Base-by-base conservation (phyloP, 345 rosid species). In the Populus euphratica region DNA sequence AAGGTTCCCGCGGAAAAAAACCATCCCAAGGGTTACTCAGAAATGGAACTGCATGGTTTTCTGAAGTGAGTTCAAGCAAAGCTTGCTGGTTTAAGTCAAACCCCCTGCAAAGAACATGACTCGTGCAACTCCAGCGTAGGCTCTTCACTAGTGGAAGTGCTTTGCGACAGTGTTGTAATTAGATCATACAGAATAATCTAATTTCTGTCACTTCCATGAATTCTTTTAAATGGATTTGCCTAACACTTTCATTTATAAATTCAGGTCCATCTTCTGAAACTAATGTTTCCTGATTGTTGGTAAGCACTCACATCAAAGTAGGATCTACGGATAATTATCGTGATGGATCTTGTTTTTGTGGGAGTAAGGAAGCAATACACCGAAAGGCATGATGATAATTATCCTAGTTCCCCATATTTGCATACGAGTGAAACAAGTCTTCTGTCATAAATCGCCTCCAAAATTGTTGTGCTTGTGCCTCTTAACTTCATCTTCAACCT, bases 81-180 rank as follows among this genome's bases (percentile, higher is more conserved):
- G 70, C n/a, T 27, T 39, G 54, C 20, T 35, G 68, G 16, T 31
- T 31, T 39, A 25, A 38, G 69, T 4, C 41, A 33, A 43, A 36
- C 25, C 43, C 21, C 43, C 41, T 9, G 69, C 80, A 70, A 43
- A 70, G 50, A 56, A 59, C 31, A 31, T 50, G 29, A 23, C 68
- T 70, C 17, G 72, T 78, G 35, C 64, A n/a, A 8, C 73, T 56
- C n/a, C 27, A 23, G 73, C 68, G 52, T 27, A 54, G 23, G 38
- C 7, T 50, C 6, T 33, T 6, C 21, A 43, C 11, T 29, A 8
- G 38, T 36, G 47, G 36, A 54, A 50, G 35, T 49, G 44, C 44
- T 41, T 41, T 41, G 11, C 12, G 43, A 39, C 44, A 39, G 18
- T 50, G 21, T 50, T 50, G 8, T 52, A 2, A 52, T 6, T 52